Percentiles rank a stretch among this genome's conserved stretches.
These are phyloP conservation scores for Colletotrichum gloeosporioides DNA, from an alignment of 2,329 filamentous ascomycete species.

Conservation along the genomic window DNA sequence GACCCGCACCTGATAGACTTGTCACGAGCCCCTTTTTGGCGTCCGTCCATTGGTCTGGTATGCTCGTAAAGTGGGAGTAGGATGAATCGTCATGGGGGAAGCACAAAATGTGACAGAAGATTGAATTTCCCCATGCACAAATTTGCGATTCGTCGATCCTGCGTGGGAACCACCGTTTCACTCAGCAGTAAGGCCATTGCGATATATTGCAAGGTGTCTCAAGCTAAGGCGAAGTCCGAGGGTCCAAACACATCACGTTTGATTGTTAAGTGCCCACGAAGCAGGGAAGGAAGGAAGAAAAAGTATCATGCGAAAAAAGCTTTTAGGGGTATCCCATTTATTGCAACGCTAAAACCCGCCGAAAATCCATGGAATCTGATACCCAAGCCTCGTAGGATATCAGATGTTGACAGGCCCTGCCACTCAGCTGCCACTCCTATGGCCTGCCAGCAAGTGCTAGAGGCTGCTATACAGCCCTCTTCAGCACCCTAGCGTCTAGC, in stretches of 20 bases:
- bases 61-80: background rate
- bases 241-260: background rate
- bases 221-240: background rate
- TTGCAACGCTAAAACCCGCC: conserved; percentile 13
- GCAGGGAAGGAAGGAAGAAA: background rate
- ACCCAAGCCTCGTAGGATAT: background rate
- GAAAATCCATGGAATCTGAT: background rate
- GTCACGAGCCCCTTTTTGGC: background rate
- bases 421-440: background rate
- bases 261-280: background rate
- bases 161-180: background rate
- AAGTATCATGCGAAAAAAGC: background rate
- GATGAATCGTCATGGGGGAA: background rate
- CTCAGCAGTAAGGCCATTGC: background rate
- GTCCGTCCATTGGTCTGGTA: background rate
- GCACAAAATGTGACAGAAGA: background rate
- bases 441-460: background rate
- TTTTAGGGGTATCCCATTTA: conserved; percentile 15
- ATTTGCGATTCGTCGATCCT: background rate
- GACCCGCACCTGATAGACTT: background rate
- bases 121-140: background rate
- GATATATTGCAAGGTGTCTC: background rate
- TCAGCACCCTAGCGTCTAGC: background rate
- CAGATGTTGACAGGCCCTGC: background rate
- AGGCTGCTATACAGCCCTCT: background rate